phyloP scores from a whole-genome alignment of 1,284 basidiomycete genomes.

The Cryptococcus sp. region DNA sequence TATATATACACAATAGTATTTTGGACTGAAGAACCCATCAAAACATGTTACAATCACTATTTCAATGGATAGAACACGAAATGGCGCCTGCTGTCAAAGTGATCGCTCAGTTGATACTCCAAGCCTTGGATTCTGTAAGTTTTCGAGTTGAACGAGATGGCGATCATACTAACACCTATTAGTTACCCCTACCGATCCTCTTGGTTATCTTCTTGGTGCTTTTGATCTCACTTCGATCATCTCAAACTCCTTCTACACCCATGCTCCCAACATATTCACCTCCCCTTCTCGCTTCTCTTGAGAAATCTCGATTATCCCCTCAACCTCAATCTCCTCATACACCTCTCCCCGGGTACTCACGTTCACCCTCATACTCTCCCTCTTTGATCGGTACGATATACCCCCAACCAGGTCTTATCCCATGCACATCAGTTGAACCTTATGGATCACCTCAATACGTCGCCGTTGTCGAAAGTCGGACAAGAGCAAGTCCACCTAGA shows the following conservation, averaged over 20 bases:
- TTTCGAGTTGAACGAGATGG: background rate
- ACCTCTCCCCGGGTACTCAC: background rate
- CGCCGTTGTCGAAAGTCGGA: too few relatives aligned
- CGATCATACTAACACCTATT: background rate
- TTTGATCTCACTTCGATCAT: background rate
- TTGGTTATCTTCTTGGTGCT: background rate
- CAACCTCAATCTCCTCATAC: background rate
- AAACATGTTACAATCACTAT: background rate
- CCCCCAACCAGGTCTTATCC: too few relatives aligned
- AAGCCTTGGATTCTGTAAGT: background rate
- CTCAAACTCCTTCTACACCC: background rate
- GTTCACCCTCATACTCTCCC: background rate
- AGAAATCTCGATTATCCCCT: background rate
- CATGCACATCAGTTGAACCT: too few relatives aligned
- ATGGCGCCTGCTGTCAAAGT: background rate
- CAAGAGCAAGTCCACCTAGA: too few relatives aligned
- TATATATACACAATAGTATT: too few relatives aligned
- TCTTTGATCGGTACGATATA: background rate
- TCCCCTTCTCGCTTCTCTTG: background rate
- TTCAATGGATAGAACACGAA: background rate
- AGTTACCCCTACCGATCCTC: slow-evolving; percentile 2
- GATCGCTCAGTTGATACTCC: background rate
- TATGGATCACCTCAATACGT: too few relatives aligned
- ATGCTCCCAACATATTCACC: background rate
- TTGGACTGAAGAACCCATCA: too few relatives aligned